phyloP scores from a whole-genome alignment of 75 land plant genomes.

The Cryptomeria japonica region DNA sequence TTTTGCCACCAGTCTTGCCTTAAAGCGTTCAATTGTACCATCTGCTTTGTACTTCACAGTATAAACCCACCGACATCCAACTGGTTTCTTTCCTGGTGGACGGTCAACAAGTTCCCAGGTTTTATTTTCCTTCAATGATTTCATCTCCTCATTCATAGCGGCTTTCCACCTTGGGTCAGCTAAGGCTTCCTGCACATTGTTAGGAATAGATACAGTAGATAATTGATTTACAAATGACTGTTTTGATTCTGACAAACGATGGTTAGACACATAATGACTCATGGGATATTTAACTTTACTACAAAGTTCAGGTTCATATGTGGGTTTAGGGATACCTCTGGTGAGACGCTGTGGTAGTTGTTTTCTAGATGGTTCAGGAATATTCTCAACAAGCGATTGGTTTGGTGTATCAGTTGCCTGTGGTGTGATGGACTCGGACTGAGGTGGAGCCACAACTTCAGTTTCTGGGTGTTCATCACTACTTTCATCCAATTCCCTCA shows the following conservation, averaged over 20 bases:
- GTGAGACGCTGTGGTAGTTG: neutral
- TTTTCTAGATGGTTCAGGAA: neutral
- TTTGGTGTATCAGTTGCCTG: neutral
- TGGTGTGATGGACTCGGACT: no score
- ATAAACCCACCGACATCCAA: slow-evolving; percentile 28
- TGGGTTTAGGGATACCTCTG: neutral
- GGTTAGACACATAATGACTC: slow-evolving; percentile 12
- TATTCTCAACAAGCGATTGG: neutral
- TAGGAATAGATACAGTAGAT: slow-evolving; percentile 23
- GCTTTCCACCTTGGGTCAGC: slow-evolving; percentile 9
- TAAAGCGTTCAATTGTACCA: slow-evolving; percentile 24
- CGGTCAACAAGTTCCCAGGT: slow-evolving; percentile 19
- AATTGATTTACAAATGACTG: slow-evolving; percentile 14
- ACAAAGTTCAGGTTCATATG: slow-evolving; percentile 13
- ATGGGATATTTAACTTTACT: slow-evolving; percentile 12
- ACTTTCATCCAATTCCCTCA: no score
- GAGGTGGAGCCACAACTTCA: no score
- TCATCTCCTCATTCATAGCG: slow-evolving; percentile 28
- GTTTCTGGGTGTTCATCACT: no score
- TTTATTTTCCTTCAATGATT: slow-evolving; percentile 20
- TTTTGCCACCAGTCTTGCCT: slow-evolving; percentile 31
- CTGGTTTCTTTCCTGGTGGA: slow-evolving; percentile 10
- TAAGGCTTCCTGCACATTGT: slow-evolving; percentile 21
- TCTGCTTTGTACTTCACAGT: slow-evolving; percentile 21
- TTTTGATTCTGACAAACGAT: slow-evolving; percentile 3